These are phyloP conservation scores for Wickerhamiella qilinensis DNA, from an alignment of 805 yeast genomes.

Conservation along the genomic window DNA sequence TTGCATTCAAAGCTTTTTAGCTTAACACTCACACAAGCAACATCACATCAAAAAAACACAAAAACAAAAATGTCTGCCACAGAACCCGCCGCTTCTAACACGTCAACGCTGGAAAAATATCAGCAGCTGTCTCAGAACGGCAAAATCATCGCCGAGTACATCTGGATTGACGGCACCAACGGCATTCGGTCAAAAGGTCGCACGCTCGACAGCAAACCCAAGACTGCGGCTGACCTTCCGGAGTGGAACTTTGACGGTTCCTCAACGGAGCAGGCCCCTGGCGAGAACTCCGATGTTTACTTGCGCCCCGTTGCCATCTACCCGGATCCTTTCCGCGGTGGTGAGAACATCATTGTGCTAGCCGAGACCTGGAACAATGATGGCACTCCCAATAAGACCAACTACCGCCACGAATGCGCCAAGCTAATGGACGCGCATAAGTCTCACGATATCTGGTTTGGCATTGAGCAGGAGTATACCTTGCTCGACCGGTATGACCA, in stretches of 20 bases:
- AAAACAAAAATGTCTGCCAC: neutral
- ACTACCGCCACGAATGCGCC: slow-evolving; percentile 95
- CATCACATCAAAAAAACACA: neutral
- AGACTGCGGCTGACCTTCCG: slow-evolving; percentile 72
- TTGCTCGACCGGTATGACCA: slow-evolving; percentile 79
- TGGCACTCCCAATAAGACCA: slow-evolving; percentile 96
- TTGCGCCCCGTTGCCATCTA: slow-evolving; percentile 90
- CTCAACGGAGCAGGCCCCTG: slow-evolving; percentile 97
- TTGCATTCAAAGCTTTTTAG: no score
- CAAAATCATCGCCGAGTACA: slow-evolving; percentile 81
- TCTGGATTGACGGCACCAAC: slow-evolving; percentile 94
- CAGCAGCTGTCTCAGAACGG: slow-evolving; percentile 74
- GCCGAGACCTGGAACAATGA: slow-evolving; percentile 97
- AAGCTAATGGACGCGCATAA: slow-evolving; percentile 88
- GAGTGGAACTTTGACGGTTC: slow-evolving; percentile 99
- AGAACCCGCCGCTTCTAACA: slow-evolving; percentile 27
- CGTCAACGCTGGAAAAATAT: slow-evolving; percentile 67
- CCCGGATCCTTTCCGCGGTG: slow-evolving; percentile 96
- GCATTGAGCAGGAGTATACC: slow-evolving; percentile 98
- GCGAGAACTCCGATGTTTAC: slow-evolving; percentile 88
- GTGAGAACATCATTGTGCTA: slow-evolving; percentile 88
- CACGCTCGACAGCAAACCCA: slow-evolving; percentile 56
- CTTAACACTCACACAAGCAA: no score
- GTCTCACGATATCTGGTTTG: slow-evolving; percentile 83
- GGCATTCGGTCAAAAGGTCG: slow-evolving; percentile 86